Percentiles rank a stretch among this genome's conserved stretches.
phyloP scores from a whole-genome alignment of 177 flowering plant genomes.

The Vitis hybrid region DNA sequence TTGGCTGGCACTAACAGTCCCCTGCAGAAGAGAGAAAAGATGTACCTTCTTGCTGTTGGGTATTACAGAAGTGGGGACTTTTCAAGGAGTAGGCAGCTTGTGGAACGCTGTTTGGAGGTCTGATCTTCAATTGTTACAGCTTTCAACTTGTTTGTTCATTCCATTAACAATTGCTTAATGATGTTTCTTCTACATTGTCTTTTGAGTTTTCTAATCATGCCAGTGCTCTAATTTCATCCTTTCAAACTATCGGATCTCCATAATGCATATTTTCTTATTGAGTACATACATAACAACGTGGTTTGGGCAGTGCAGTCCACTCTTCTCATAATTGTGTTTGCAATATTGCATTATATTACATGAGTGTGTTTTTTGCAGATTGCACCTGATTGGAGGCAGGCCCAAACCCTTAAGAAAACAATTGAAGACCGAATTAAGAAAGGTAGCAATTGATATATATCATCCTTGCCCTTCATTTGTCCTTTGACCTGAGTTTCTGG shows the following conservation, averaged over 20 bases:
- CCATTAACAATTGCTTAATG: not conserved
- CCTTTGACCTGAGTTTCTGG: not conserved
- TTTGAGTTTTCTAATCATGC: too few relatives aligned
- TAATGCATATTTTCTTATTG: too few relatives aligned
- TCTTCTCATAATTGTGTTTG: too few relatives aligned
- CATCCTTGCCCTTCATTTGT: not conserved
- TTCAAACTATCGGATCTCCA: too few relatives aligned
- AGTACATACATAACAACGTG: too few relatives aligned
- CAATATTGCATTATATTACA: not conserved
- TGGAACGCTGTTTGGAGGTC: constrained; percentile 74
- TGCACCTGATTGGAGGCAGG: constrained; percentile 39
- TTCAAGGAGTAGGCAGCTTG: constrained; percentile 68
- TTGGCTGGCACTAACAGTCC: constrained; percentile 40
- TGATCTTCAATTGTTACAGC: not conserved
- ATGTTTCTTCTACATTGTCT: too few relatives aligned
- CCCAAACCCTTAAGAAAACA: constrained; percentile 27
- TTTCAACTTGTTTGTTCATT: not conserved
- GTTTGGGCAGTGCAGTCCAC: too few relatives aligned
- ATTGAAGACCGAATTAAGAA: constrained; percentile 28
- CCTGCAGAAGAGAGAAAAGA: constrained; percentile 60
- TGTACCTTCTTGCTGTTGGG: constrained; percentile 88
- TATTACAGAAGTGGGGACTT: constrained; percentile 77
- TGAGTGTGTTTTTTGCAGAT: constrained; percentile 11
- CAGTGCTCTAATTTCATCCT: too few relatives aligned
- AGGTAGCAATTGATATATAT: constrained; percentile 13